Conservation (phyloP, 257 asterid species). For the Solanum sejunctum region DNA sequence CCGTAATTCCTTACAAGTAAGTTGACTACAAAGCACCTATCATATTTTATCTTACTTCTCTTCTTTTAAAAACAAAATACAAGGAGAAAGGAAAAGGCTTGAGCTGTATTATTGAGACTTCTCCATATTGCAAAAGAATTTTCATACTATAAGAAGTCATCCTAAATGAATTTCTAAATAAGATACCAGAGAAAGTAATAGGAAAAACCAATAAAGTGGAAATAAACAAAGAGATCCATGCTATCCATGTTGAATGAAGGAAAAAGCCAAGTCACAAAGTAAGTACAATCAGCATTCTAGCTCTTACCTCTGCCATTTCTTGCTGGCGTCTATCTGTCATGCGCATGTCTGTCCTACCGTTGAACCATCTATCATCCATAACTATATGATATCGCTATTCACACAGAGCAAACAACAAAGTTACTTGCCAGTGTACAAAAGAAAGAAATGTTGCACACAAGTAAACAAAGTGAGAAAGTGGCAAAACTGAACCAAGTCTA, state of each 20-base stretch:
- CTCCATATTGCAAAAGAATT: not conserved
- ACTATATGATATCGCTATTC: not conserved
- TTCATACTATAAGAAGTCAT: not conserved
- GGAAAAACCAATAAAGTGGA: not conserved
- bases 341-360: slow-evolving; percentile 50
- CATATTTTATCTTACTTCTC: not conserved
- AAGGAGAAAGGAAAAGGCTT: not conserved
- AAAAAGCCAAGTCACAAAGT: not conserved
- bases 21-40: not conserved
- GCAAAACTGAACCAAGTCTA: not conserved
- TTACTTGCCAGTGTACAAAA: not conserved
- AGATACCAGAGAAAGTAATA: not conserved
- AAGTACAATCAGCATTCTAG: not conserved
- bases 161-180: not conserved
- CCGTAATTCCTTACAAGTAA: not conserved
- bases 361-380: slow-evolving; percentile 65
- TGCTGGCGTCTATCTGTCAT: slow-evolving; percentile 34
- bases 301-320: slow-evolving; percentile 38
- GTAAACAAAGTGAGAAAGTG: not conserved
- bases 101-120: not conserved
- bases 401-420: not conserved
- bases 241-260: not conserved
- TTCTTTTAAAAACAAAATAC: not conserved
- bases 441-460: not conserved
- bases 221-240: not conserved